Percentiles rank a stretch among this genome's conserved stretches.
Conservation (phyloP, 2,329 filamentous ascomycete genomes). For the Cercospora citrullina region DNA sequence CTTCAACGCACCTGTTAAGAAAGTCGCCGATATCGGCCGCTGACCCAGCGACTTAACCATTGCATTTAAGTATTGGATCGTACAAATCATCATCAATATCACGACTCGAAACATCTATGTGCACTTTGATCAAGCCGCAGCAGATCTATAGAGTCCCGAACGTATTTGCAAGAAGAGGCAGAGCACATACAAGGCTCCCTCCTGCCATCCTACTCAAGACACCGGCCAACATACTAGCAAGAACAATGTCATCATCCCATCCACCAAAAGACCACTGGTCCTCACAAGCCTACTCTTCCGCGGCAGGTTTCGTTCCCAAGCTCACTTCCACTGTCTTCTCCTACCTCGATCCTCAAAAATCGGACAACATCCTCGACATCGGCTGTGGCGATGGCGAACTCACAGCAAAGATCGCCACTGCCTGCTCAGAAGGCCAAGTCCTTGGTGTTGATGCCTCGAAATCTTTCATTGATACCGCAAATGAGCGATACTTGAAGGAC, state of each 20-base stretch:
- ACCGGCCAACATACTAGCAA: neutral
- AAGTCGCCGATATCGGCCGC: neutral
- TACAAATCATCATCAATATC: neutral
- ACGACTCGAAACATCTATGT: neutral
- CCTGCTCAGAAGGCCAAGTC: constrained; percentile 32
- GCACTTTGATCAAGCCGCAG: neutral
- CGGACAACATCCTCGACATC: constrained; percentile 44
- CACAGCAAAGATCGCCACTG: constrained; percentile 41
- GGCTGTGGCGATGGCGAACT: constrained; percentile 45
- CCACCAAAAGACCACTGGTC: constrained; percentile 37
- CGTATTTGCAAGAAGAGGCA: neutral
- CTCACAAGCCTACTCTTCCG: constrained; percentile 37
- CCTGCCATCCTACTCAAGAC: neutral
- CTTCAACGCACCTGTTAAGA: neutral
- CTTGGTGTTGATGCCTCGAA: constrained; percentile 45
- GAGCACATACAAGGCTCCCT: neutral
- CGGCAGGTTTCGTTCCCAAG: constrained; percentile 45
- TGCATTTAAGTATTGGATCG: neutral
- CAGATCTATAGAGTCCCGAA: neutral
- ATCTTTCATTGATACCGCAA: constrained; percentile 44
- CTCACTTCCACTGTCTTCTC: constrained; percentile 43
- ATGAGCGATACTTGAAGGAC: constrained; percentile 22
- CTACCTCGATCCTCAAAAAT: constrained; percentile 40
- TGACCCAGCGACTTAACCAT: neutral
- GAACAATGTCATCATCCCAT: neutral